Conservation (phyloP, 345 rosid genomes). For the Rhodomyrtus tomentosa region DNA sequence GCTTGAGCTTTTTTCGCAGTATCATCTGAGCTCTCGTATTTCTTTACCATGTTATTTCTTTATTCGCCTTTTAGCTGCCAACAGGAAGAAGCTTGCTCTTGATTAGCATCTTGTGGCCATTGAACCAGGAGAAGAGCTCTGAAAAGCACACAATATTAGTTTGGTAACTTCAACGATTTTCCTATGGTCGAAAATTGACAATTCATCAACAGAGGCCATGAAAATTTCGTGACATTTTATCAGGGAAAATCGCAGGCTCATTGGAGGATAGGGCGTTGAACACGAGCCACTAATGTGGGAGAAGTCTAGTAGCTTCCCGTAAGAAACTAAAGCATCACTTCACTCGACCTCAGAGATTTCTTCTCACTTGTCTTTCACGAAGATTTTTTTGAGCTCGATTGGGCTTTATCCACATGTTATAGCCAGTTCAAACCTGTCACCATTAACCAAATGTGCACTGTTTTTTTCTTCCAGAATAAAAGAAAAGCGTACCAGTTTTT, state of each 20-base stretch:
- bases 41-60: neutral
- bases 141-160: neutral
- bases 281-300: neutral
- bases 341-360: neutral
- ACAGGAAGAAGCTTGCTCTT: neutral
- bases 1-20: neutral
- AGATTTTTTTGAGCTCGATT: neutral
- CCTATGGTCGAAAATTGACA: neutral
- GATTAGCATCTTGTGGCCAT: neutral
- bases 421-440: neutral
- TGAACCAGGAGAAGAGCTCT: neutral
- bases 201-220: neutral
- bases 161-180: neutral
- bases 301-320: neutral
- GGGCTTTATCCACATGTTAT: neutral
- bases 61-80: neutral
- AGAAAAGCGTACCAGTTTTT: neutral
- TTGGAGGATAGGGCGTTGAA: neutral
- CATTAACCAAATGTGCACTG: neutral
- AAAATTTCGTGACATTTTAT: neutral
- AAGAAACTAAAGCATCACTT: neutral
- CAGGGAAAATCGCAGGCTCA: neutral
- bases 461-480: neutral
- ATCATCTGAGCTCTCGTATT: neutral
- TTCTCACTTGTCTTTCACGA: neutral